These are phyloP conservation scores for Madurella fahalii DNA, from an alignment of 2,329 filamentous ascomycete species.

Conservation along the genomic window DNA sequence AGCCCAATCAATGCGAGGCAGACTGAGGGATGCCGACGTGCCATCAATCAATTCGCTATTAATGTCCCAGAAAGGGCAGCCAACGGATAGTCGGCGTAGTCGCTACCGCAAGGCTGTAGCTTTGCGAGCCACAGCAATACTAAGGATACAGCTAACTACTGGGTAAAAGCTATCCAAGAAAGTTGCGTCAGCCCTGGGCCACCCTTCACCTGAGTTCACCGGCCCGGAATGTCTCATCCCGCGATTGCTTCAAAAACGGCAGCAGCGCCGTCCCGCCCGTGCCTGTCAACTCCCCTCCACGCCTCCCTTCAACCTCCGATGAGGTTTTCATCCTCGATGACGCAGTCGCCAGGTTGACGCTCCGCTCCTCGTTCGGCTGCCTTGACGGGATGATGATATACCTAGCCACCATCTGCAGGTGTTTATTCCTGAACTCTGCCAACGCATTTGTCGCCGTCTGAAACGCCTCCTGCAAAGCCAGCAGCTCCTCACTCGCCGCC, in stretches of 20 bases:
- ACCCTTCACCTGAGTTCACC: constrained; percentile 22
- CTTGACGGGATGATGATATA: constrained; percentile 82
- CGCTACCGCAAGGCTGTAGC: too few relatives aligned
- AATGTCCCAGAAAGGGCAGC: too few relatives aligned
- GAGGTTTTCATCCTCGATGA: constrained; percentile 29
- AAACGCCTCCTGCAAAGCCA: constrained; percentile 47
- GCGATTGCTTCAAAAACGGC: constrained; percentile 82
- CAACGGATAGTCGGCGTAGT: too few relatives aligned
- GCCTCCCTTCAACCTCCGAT: not conserved
- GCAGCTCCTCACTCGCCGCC: constrained; percentile 37
- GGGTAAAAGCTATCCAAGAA: not conserved
- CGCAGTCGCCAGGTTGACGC: constrained; percentile 43
- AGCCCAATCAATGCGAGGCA: too few relatives aligned
- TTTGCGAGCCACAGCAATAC: too few relatives aligned
- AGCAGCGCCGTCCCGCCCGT: constrained; percentile 86
- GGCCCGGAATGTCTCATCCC: constrained; percentile 68
- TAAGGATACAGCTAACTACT: not conserved
- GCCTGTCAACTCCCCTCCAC: constrained; percentile 58
- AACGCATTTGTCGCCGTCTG: constrained; percentile 72
- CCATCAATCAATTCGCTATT: too few relatives aligned
- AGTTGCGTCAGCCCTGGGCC: not conserved
- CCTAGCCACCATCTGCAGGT: constrained; percentile 83
- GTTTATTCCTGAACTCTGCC: constrained; percentile 72
- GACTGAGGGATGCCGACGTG: too few relatives aligned
- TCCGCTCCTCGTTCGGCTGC: constrained; percentile 25